Conservation (phyloP, 768 basidiomycete species). For the Rhodotorula taiwanensis region DNA sequence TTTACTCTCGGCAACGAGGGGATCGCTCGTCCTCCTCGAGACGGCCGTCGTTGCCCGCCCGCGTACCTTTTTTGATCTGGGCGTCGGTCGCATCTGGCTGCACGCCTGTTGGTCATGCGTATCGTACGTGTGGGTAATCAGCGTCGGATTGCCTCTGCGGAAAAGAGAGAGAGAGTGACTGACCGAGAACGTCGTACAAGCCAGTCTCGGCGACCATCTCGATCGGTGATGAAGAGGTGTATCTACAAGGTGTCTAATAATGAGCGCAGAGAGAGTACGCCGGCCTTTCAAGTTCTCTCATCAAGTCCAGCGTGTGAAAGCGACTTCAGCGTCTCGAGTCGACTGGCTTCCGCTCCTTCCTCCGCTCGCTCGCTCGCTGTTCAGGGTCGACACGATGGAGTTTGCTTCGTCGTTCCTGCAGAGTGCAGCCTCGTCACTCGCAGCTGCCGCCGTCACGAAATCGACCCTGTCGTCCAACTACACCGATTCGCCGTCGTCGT, state of each 20-base stretch:
- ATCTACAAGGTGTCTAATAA: too few relatives aligned
- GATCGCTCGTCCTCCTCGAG: neutral
- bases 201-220: slow-evolving; percentile 45
- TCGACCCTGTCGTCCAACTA: slow-evolving; percentile 8
- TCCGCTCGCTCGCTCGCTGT: too few relatives aligned
- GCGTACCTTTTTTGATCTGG: neutral
- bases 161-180: neutral
- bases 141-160: too few relatives aligned
- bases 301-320: too few relatives aligned
- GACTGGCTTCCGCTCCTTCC: too few relatives aligned
- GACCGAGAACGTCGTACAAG: slow-evolving; percentile 75
- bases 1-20: slow-evolving; percentile 10
- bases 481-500: slow-evolving; percentile 8
- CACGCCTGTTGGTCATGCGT: slow-evolving; percentile 3
- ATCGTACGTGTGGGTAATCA: too few relatives aligned
- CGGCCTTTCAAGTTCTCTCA: too few relatives aligned
- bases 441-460: slow-evolving; percentile 19
- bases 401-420: slow-evolving; percentile 13
- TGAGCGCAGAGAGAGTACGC: too few relatives aligned
- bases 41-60: too few relatives aligned
- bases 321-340: too few relatives aligned
- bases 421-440: neutral
- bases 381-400: too few relatives aligned
- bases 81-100: neutral
- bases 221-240: neutral